Percentiles rank a stretch among this genome's conserved stretches.
These are phyloP conservation scores for Tetrahymena elliotti DNA, from an alignment of 73 alveolate genomes.

Conservation along the genomic window DNA sequence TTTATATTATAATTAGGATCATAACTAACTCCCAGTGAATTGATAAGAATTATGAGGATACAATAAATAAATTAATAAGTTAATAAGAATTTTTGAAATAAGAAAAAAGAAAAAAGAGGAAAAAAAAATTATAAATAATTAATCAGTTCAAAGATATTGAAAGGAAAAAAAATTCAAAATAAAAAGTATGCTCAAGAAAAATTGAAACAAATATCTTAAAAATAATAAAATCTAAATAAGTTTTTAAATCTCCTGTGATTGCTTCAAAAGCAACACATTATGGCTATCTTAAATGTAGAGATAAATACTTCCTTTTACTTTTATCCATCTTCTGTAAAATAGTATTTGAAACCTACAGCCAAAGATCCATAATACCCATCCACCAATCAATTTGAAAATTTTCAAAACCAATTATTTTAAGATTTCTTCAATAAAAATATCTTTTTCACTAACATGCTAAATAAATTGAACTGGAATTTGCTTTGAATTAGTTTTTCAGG, in stretches of 20 bases:
- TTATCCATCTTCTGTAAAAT: neutral
- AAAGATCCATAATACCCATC: neutral
- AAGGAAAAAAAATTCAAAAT: neutral
- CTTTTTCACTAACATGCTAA: neutral
- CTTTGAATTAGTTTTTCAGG: neutral
- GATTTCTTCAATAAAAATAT: neutral
- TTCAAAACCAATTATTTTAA: neutral
- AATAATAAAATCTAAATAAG: neutral
- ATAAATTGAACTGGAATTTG: neutral
- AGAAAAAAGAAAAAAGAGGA: neutral
- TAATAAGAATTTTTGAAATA: no score
- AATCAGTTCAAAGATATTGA: neutral
- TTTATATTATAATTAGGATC: no score
- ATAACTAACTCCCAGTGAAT: neutral
- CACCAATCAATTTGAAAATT: neutral
- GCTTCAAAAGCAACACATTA: neutral
- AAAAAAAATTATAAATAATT: no score
- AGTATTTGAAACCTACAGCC: neutral
- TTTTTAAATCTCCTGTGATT: neutral
- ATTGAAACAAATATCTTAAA: neutral
- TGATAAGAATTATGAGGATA: neutral
- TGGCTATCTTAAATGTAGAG: neutral
- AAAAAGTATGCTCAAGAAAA: neutral
- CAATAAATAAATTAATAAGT: neutral
- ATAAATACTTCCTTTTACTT: neutral